These are phyloP conservation scores for Iberis pinnata DNA, from an alignment of 345 rosid species.

Conservation along the genomic window DNA sequence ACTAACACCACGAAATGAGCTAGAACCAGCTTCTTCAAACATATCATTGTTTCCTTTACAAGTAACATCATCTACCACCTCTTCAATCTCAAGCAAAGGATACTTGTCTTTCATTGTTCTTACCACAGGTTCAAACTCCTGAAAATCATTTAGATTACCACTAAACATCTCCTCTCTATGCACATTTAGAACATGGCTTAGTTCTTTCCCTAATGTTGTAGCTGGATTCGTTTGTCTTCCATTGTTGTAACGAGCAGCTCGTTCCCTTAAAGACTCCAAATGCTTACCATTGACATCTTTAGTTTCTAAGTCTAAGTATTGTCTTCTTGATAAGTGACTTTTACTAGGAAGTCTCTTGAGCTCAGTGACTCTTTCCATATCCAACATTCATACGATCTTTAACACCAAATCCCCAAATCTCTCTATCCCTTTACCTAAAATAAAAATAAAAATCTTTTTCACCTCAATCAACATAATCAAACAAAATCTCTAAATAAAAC, in stretches of 20 bases:
- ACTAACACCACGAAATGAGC: slow-evolving; percentile 82
- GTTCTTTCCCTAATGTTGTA: slow-evolving; percentile 29
- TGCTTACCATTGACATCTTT: slow-evolving; percentile 17
- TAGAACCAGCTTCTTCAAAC: slow-evolving; percentile 59
- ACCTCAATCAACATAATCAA: neutral
- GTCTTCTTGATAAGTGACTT: slow-evolving; percentile 35
- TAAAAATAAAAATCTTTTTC: too few species aligned
- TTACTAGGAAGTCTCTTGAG: slow-evolving; percentile 48
- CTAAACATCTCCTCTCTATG: slow-evolving; percentile 47
- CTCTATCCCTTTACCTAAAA: neutral
- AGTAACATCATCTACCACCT: slow-evolving; percentile 35
- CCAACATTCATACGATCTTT: slow-evolving; percentile 25
- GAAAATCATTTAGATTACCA: slow-evolving; percentile 33
- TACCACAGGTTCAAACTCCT: slow-evolving; percentile 33
- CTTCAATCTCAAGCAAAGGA: slow-evolving; percentile 42
- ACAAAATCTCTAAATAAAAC: neutral
- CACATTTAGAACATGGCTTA: slow-evolving; percentile 37
- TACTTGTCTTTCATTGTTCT: slow-evolving; percentile 55
- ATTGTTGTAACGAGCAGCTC: slow-evolving; percentile 19
- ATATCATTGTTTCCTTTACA: slow-evolving; percentile 47
- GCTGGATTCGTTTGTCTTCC: slow-evolving; percentile 26
- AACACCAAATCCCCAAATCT: slow-evolving; percentile 28
- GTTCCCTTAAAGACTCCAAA: slow-evolving; percentile 27
- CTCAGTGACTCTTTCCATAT: slow-evolving; percentile 65
- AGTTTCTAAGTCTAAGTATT: slow-evolving; percentile 19